phyloP scores from a whole-genome alignment of 176 grass and related monocot species.

The Canna indica region DNA sequence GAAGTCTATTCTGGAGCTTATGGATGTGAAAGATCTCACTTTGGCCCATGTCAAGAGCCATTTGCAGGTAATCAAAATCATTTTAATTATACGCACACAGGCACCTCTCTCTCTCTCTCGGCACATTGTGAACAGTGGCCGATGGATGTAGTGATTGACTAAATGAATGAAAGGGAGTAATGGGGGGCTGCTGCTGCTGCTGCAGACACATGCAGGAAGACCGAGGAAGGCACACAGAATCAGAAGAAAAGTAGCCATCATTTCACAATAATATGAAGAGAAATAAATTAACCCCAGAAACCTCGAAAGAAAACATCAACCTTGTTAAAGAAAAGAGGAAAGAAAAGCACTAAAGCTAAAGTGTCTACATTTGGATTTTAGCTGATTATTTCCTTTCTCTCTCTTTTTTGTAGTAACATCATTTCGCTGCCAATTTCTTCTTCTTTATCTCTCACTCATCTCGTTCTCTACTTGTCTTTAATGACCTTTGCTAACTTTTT shows the following conservation, averaged over 20 bases:
- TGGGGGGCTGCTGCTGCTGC: neutral
- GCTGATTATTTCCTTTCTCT: neutral
- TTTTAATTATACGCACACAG: neutral
- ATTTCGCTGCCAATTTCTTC: neutral
- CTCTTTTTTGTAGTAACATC: conserved; percentile 5
- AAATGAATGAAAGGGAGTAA: conserved; percentile 14
- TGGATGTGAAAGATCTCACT: conserved; percentile 53
- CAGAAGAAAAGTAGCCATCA: conserved; percentile 22
- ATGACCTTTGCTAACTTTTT: neutral
- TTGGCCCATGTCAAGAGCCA: conserved; percentile 49
- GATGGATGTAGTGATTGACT: conserved; percentile 8
- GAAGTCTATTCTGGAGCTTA: conserved; percentile 47
- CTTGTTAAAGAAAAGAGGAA: neutral
- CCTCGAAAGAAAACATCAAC: conserved; percentile 14
- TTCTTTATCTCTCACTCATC: neutral
- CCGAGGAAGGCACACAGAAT: neutral
- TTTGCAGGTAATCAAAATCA: conserved; percentile 25
- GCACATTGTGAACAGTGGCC: neutral
- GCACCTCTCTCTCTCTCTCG: neutral
- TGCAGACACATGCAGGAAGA: neutral
- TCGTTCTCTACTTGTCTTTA: neutral
- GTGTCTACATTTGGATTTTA: neutral
- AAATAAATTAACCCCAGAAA: neutral
- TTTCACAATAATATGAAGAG: conserved; percentile 22
- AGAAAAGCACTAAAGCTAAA: neutral